Conservation (phyloP, 169 alveolate genomes). For the Cryptosporidium meleagridis region DNA sequence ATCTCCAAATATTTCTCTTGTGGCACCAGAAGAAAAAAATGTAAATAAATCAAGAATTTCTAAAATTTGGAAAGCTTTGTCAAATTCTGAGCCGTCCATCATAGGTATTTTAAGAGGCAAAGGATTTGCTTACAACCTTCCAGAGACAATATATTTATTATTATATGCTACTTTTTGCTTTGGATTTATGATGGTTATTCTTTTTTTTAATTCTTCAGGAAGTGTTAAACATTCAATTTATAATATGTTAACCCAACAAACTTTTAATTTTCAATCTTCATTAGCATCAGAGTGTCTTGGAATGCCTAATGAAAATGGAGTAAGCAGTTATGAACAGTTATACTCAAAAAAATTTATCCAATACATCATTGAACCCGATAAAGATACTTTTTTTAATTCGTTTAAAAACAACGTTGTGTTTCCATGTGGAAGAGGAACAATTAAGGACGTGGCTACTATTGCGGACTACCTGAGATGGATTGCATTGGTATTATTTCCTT, state of each 20-base stretch:
- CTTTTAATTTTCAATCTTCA: conserved; percentile 18
- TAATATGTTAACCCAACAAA: conserved; percentile 26
- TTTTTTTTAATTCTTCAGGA: conserved; percentile 52
- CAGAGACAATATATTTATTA: conserved; percentile 39
- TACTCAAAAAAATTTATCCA: conserved; percentile 23
- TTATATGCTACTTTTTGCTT: conserved; percentile 3
- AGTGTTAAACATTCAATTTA: conserved; percentile 30
- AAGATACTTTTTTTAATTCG: background rate
- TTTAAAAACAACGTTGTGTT: background rate
- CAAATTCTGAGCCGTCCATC: conserved; percentile 61
- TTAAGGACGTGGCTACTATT: conserved; percentile 21
- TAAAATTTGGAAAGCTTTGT: conserved; percentile 20
- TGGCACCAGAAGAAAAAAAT: conserved; percentile 15
- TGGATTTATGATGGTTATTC: conserved; percentile 6
- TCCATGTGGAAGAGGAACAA: conserved; percentile 68
- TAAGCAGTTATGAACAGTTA: background rate
- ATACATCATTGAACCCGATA: conserved; percentile 1
- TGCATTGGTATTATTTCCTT: conserved; percentile 52
- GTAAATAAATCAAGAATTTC: background rate
- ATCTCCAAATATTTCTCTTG: conserved; percentile 40
- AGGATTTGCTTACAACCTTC: conserved; percentile 26
- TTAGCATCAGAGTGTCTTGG: conserved; percentile 46
- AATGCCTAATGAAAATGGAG: conserved; percentile 34
- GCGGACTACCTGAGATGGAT: conserved; percentile 71
- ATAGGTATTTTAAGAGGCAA: conserved; percentile 39